Evolutionary conservation across 352 stramenopile species (phyloP).

Genomic region (Blastocystis sp.): DNA sequence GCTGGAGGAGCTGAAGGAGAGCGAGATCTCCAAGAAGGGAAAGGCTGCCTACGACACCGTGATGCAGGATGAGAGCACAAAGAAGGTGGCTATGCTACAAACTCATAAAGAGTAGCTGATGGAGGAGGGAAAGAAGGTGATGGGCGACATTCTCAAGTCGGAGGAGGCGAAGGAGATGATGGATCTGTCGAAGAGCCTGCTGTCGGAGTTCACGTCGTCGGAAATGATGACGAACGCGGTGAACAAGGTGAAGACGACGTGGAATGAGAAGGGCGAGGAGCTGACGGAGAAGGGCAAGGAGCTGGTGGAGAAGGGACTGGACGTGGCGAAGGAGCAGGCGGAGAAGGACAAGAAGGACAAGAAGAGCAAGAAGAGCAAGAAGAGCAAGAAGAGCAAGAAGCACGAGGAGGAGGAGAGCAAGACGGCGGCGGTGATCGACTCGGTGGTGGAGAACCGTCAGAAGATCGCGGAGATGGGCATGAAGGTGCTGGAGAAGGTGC

Average conservation of each 20-base stretch:
- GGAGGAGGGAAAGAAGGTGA: slow-evolving; percentile 70
- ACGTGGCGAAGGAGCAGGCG: not conserved
- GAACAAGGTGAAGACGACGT: slow-evolving; percentile 64
- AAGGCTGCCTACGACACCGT: slow-evolving; percentile 33
- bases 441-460: slow-evolving; percentile 49
- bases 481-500: slow-evolving; percentile 59
- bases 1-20: too few relatives aligned
- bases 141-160: slow-evolving; percentile 50
- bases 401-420: slow-evolving; percentile 9
- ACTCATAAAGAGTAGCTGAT: slow-evolving; percentile 23
- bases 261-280: slow-evolving; percentile 43
- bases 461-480: slow-evolving; percentile 67
- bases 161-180: slow-evolving; percentile 68
- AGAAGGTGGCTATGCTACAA: slow-evolving; percentile 38
- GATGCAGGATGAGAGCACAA: slow-evolving; percentile 54
- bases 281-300: slow-evolving; percentile 4
- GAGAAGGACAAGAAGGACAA: too few relatives aligned
- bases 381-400: slow-evolving; percentile 61
- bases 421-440: slow-evolving; percentile 31
- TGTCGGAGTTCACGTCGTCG: slow-evolving; percentile 61
- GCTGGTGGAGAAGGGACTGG: slow-evolving; percentile 55
- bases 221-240: slow-evolving; percentile 46
- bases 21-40: slow-evolving; percentile 2
- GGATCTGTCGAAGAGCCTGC: slow-evolving; percentile 65
- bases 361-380: too few relatives aligned